Evolutionary conservation across 169 alveolate species (phyloP).

Genomic region (Plasmodium ovale): DNA sequence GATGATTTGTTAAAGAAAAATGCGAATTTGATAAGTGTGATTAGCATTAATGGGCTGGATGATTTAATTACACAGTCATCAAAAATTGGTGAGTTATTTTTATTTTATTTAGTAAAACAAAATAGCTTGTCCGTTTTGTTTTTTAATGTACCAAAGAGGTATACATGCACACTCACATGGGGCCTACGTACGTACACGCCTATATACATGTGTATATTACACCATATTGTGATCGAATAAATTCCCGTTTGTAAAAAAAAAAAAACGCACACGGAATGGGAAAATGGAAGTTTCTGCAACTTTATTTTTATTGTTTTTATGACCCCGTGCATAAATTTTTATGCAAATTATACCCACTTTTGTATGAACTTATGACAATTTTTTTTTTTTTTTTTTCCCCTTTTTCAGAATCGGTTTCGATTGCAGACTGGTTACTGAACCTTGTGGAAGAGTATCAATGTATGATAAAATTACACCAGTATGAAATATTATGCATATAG

Average conservation of each 20-base stretch:
- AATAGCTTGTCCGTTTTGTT: constrained; percentile 2
- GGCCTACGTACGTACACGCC: not conserved
- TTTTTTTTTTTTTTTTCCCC: constrained; percentile 11
- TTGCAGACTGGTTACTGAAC: constrained; percentile 73
- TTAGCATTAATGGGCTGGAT: constrained; percentile 71
- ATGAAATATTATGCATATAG: constrained; percentile 25
- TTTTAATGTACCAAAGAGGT: constrained; percentile 51
- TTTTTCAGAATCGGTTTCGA: constrained; percentile 67
- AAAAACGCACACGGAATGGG: no score
- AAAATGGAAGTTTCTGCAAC: no score
- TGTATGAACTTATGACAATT: not conserved
- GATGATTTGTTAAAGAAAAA: constrained; percentile 62
- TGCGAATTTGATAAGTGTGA: constrained; percentile 55
- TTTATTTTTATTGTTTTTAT: not conserved
- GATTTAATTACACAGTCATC: constrained; percentile 75
- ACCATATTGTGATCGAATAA: not conserved
- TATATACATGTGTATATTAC: not conserved
- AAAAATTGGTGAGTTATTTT: constrained; percentile 74
- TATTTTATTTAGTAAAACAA: constrained; percentile 16
- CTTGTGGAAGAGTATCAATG: constrained; percentile 78
- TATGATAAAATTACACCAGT: constrained; percentile 79
- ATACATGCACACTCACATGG: not conserved
- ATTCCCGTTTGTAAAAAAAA: no score
- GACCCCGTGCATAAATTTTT: not conserved
- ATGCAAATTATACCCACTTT: no score